Evolutionary conservation across 352 stramenopile species (phyloP), one percentile per base, ranked within the genome.

Genomic region (Phytopythium delawarense): DNA sequence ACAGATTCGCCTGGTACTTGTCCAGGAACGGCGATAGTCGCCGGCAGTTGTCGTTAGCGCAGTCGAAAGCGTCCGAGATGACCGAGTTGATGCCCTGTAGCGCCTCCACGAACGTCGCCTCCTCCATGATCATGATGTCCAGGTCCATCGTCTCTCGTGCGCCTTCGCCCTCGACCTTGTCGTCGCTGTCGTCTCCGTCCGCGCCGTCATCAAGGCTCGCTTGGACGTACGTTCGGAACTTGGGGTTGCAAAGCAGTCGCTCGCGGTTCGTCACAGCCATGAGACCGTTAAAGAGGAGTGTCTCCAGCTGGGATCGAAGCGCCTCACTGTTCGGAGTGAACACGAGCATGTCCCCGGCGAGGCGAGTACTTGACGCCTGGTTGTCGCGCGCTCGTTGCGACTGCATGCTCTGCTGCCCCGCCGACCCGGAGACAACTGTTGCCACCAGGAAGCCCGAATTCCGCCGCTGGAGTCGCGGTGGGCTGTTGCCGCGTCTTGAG

Each of bases 81-180:
- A 87, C 74, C 23, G 65, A 59, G 57, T 81, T 79, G 32, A 93
- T 70, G 13, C 63, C 72, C 40, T 84, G 74, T 5, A 89, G 65
- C 2, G 77, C 82, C 61, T 85, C 74, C 21, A 86, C 71, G 37
- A 93, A 91, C 12, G 62, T 61, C 7, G 44, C 49, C 48, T 91
- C 80, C 49, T 93, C 84, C 77, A 91, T 88, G 39, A 93, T 89
- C 45, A 93, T 59, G 20, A 93, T 91, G 32, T 93, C 81, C 16
- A 93, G 60, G 37, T 93, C 80, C 64, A 93, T 83, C 5, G 59
- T 68, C 42, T 82, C 77, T 9, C 71, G 78, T 11, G 61, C 71
- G 7, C 84, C 9, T 51, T 88, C 72, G 6, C 69, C 62, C 11
- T 64, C 57, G 4, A 45, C 63, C 42, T 83, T 77, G 28, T 81